Evolutionary conservation across 2,329 filamentous ascomycete genomes (phyloP).

Genomic region (Incumbomyces lentus): DNA sequence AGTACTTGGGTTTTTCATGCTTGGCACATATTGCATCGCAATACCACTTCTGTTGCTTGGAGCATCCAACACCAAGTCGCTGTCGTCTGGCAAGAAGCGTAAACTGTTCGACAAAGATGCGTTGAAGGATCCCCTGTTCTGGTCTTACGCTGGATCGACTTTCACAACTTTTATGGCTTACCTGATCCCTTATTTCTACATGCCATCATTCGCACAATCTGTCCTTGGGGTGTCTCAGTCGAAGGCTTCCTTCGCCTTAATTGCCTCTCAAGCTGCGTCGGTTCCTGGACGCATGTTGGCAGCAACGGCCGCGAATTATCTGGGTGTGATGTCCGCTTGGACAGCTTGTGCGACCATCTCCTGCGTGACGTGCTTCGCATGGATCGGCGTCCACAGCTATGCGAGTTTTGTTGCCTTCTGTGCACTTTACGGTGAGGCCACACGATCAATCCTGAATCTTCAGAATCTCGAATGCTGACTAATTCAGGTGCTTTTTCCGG

Average conservation of each 20-base stretch:
- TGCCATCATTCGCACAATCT: conserved; percentile 26
- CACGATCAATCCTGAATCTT: neutral
- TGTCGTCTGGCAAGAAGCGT: conserved; percentile 27
- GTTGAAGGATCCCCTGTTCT: conserved; percentile 37
- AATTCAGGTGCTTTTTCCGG: conserved; percentile 43
- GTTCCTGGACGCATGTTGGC: conserved; percentile 45
- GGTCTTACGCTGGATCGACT: conserved; percentile 26
- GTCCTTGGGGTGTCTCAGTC: conserved; percentile 26
- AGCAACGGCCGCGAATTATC: conserved; percentile 43
- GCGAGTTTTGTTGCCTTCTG: conserved; percentile 48
- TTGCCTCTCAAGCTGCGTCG: conserved; percentile 52
- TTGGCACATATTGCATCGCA: conserved; percentile 25
- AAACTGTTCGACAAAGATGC: conserved; percentile 37
- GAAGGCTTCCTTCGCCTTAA: conserved; percentile 45
- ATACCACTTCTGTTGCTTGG: conserved; percentile 20
- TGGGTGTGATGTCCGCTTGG: conserved; percentile 49
- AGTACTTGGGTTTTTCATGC: conserved; percentile 31
- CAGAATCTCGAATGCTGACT: neutral
- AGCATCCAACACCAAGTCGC: conserved; percentile 24
- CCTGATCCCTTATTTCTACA: conserved; percentile 39
- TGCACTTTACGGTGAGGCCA: conserved; percentile 40
- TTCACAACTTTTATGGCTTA: conserved; percentile 33
- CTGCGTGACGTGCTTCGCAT: conserved; percentile 36
- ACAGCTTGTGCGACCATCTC: conserved; percentile 34
- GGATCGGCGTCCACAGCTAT: conserved; percentile 43